Base-by-base conservation (phyloP, 192 early-diverging fungal species). In the Coemansia sp. region DNA sequence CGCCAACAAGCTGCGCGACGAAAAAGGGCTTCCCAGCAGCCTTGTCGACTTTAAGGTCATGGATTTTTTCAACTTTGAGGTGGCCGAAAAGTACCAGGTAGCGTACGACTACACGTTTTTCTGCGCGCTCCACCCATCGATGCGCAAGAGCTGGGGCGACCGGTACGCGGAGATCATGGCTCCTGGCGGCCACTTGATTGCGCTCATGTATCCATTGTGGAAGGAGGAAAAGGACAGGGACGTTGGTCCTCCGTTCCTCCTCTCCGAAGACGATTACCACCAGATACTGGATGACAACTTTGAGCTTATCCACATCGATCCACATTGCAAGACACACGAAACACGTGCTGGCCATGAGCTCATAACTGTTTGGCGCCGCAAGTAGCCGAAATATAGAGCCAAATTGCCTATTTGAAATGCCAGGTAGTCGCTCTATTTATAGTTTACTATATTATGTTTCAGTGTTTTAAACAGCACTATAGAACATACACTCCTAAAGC, bases 61-160 rank as follows among this genome's bases (percentile, higher is more conserved):
- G 55, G 89, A 95, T 71, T 95, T 95, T 75, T 95, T 90, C 74
- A 79, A 79, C 18, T 91, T 90, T 70, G 64, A 79, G 1, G 67
- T 75, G 1, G 84, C 87, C 10, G 62, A 61, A 2, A 83, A 84
- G 55, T 94, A 85, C 81, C 86, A 90, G 52, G 77, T 95, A 16
- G 83, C 92, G 4, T 94, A 87, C 55, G 94, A 95, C 74, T 92
- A 93, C 69, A 93, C 92, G 81, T 95, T 95, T 71, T 82, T 94
- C 34, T 94, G 93, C 63, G 92, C 92, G 7, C 65, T 95, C 10
- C 81, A 78, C 13, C 90, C 90, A 13, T 67, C 74, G 7, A 84
- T 89, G 62, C 65, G 93, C 7, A 33, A 75, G 1, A 70, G 64
- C 15, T 93, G 92, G 93, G 90, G 88, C 49, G 42, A 33, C 9